phyloP scores from a whole-genome alignment of 75 land plant species.

The Pinus albicaulis region DNA sequence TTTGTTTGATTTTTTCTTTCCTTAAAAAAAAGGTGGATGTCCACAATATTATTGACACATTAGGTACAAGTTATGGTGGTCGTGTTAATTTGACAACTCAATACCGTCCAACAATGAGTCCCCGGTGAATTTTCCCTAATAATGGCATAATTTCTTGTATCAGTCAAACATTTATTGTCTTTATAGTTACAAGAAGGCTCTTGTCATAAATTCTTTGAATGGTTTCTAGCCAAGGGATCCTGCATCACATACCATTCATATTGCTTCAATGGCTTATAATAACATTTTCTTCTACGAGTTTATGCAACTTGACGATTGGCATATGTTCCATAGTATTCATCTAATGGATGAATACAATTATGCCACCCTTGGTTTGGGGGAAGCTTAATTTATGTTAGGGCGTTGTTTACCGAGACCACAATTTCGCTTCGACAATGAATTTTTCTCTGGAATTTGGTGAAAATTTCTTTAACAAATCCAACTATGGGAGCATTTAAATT shows the following conservation, averaged over 20 bases:
- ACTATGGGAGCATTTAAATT: too few species aligned
- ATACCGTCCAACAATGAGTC: constrained; percentile 63
- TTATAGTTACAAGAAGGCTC: constrained; percentile 60
- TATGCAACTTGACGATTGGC: constrained; percentile 93
- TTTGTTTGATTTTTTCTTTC: too few species aligned
- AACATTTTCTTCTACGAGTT: constrained; percentile 71
- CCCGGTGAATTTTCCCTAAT: constrained; percentile 64
- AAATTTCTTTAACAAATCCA: too few species aligned
- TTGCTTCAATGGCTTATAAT: constrained; percentile 79
- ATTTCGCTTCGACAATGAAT: too few species aligned
- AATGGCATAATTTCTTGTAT: constrained; percentile 88
- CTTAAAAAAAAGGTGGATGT: too few species aligned
- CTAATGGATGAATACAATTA: too few species aligned
- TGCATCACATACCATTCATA: constrained; percentile 79
- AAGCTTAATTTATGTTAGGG: too few species aligned
- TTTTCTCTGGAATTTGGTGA: too few species aligned
- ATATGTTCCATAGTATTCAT: constrained; percentile 36
- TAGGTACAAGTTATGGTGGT: too few species aligned
- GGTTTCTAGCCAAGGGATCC: constrained; percentile 86
- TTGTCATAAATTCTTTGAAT: constrained; percentile 69
- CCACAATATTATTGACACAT: too few species aligned
- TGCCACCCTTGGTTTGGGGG: too few species aligned
- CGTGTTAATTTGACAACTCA: constrained; percentile 61
- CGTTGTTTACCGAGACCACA: too few species aligned
- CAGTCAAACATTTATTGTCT: constrained; percentile 86